Percentiles rank a stretch among this genome's conserved stretches.
Evolutionary conservation across 108 stramenopile species (phyloP).

Genomic region (Cylindrotheca closterium): DNA sequence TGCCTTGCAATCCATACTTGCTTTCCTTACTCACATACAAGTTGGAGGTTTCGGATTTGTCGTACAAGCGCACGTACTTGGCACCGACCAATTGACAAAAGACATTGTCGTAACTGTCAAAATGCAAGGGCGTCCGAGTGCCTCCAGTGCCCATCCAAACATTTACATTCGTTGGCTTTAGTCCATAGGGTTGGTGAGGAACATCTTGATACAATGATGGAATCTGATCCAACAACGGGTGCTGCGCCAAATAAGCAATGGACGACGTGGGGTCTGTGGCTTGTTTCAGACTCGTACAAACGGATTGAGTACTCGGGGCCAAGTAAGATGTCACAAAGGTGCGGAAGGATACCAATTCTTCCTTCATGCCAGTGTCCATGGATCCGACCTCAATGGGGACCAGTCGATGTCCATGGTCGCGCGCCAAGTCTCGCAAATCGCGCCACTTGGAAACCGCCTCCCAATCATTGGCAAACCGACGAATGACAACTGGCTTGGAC

Average conservation of each 20-base stretch:
- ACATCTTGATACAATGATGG: conserved; percentile 35
- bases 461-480: conserved; percentile 38
- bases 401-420: conserved; percentile 44
- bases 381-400: conserved; percentile 62
- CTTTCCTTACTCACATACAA: conserved; percentile 48
- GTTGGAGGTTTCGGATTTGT: conserved; percentile 21
- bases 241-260: conserved; percentile 63
- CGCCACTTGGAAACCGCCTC: conserved; percentile 49
- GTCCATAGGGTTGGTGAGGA: conserved; percentile 30
- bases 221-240: conserved; percentile 60
- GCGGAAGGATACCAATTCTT: conserved; percentile 42
- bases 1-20: conserved; percentile 47
- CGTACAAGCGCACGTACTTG: conserved; percentile 81
- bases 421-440: conserved; percentile 24
- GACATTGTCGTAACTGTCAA: conserved; percentile 77
- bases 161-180: conserved; percentile 41
- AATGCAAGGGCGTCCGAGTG: conserved; percentile 69
- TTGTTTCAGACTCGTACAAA: conserved; percentile 38
- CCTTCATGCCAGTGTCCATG: conserved; percentile 47
- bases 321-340: conserved; percentile 36
- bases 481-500: conserved; percentile 40
- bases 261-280: conserved; percentile 1
- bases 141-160: conserved; percentile 74
- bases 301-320: conserved; percentile 14
- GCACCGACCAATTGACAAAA: conserved; percentile 77